These are phyloP conservation scores for Pseudognaphalium luteoalbum DNA, from an alignment of 129 eudicot species.

Conservation along the genomic window DNA sequence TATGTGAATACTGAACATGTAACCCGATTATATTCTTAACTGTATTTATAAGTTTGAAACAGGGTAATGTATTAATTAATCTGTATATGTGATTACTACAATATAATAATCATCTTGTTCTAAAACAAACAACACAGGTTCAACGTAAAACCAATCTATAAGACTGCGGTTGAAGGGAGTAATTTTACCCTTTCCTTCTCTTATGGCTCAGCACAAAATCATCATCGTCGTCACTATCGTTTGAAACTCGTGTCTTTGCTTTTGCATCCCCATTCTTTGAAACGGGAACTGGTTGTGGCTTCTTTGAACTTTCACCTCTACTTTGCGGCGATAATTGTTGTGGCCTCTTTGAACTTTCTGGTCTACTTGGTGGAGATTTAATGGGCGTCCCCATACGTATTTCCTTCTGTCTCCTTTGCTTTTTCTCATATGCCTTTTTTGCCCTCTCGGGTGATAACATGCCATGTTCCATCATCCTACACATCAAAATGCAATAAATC, in stretches of 20 bases:
- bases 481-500: conserved; percentile 12
- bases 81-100: conserved; percentile 3
- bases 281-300: conserved; percentile 41
- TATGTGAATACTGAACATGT: too few relatives aligned
- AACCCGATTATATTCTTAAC: too few relatives aligned
- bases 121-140: background rate
- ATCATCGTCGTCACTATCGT: conserved; percentile 62
- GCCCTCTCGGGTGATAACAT: conserved; percentile 85
- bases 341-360: conserved; percentile 59
- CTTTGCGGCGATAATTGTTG: conserved; percentile 36
- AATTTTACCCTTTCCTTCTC: conserved; percentile 63
- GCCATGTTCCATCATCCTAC: conserved; percentile 99
- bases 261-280: conserved; percentile 76
- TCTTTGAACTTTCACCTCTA: conserved; percentile 51
- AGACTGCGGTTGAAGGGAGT: background rate
- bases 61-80: background rate
- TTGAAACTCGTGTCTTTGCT: conserved; percentile 51
- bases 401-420: conserved; percentile 86
- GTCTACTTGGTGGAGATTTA: conserved; percentile 65
- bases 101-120: background rate
- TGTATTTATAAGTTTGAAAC: too few relatives aligned
- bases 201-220: conserved; percentile 69
- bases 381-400: conserved; percentile 66
- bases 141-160: conserved; percentile 23
- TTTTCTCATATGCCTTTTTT: conserved; percentile 80